Conservation (phyloP, 2,329 filamentous ascomycete species). For the Aspergillus jensenii region DNA sequence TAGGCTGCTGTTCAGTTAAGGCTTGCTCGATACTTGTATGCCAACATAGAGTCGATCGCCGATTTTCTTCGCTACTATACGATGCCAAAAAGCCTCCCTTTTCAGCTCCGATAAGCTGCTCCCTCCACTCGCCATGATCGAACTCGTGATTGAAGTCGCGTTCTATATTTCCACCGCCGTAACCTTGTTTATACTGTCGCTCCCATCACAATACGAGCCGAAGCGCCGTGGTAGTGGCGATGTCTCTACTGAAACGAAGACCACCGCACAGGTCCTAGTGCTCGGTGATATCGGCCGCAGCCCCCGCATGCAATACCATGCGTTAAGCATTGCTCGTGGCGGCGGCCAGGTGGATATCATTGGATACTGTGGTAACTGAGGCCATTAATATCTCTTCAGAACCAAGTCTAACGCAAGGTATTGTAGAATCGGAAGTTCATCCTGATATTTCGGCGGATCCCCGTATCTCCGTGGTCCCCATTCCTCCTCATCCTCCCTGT, state of each 20-base stretch:
- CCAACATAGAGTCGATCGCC: too few species aligned
- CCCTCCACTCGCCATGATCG: constrained; percentile 30
- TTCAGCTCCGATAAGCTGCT: background rate
- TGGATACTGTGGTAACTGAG: constrained; percentile 71
- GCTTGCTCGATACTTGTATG: background rate
- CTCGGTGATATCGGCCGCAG: constrained; percentile 94
- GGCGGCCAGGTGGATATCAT: constrained; percentile 80
- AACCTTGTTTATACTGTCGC: constrained; percentile 51
- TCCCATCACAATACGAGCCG: constrained; percentile 54
- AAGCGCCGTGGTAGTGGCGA: constrained; percentile 29
- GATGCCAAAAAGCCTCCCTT: background rate
- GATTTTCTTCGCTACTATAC: background rate
- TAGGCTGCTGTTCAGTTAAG: background rate
- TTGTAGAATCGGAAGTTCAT: constrained; percentile 72
- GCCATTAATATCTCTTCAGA: constrained; percentile 3
- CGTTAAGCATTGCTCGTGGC: constrained; percentile 82
- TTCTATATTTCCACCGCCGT: constrained; percentile 50
- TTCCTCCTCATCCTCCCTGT: constrained; percentile 65
- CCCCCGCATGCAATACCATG: constrained; percentile 98
- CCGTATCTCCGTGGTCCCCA: constrained; percentile 68
- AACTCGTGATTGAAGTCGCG: constrained; percentile 34
- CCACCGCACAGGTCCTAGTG: constrained; percentile 77
- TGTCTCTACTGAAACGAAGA: constrained; percentile 30
- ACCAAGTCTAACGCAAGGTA: constrained; percentile 1
- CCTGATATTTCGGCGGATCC: constrained; percentile 71